These are phyloP conservation scores for Nephromyces sp. DNA, from an alignment of 169 alveolate genomes.

Conservation along the genomic window DNA sequence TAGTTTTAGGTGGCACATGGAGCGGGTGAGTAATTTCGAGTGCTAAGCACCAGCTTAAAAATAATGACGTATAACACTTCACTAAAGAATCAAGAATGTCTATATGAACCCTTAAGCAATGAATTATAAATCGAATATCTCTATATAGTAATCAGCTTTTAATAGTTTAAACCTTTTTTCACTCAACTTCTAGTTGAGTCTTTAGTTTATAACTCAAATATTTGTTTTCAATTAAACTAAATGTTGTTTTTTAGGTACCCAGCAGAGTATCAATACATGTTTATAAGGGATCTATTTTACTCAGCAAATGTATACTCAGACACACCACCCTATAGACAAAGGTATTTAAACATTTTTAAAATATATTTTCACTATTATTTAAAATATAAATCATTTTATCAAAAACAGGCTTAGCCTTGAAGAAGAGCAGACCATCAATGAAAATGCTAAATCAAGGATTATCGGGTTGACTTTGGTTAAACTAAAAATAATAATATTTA, in stretches of 20 bases:
- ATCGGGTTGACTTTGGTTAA: constrained; percentile 52
- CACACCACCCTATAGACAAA: constrained; percentile 18
- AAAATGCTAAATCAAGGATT: constrained; percentile 47
- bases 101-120: no score
- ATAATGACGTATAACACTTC: no score
- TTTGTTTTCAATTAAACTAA: no score
- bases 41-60: no score
- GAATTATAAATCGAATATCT: no score
- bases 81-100: no score
- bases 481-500: no score
- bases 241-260: constrained; percentile 57
- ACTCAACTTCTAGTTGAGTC: no score
- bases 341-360: no score
- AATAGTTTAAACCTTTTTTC: no score
- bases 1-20: constrained; percentile 91
- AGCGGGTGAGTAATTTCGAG: constrained; percentile 39
- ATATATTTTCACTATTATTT: neutral
- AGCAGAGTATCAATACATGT: constrained; percentile 72
- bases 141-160: no score
- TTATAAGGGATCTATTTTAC: constrained; percentile 79
- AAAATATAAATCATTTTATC: neutral
- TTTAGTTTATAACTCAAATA: no score
- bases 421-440: constrained; percentile 56
- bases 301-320: constrained; percentile 81
- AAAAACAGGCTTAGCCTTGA: constrained; percentile 34